These are phyloP conservation scores for Solanum appendiculatum DNA, from an alignment of 257 asterid genomes.

Conservation along the genomic window DNA sequence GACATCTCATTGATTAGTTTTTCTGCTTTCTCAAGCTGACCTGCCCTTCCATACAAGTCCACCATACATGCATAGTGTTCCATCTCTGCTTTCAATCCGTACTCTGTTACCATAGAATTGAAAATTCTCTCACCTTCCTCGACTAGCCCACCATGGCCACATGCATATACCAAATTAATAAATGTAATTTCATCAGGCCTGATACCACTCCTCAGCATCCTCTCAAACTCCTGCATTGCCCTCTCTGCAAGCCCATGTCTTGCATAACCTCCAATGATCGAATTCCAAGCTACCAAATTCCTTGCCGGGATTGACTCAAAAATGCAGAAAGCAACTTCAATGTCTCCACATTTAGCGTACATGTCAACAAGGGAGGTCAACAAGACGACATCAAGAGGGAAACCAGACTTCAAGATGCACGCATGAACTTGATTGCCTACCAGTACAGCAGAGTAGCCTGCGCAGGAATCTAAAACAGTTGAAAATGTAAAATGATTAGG, in stretches of 20 bases:
- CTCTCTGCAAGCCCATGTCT: slow-evolving; percentile 37
- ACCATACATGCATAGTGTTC: neutral
- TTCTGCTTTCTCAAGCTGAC: neutral
- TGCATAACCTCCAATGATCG: slow-evolving; percentile 45
- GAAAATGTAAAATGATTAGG: slow-evolving; percentile 34
- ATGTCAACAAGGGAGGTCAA: slow-evolving; percentile 60
- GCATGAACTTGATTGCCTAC: neutral
- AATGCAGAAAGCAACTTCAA: slow-evolving; percentile 8
- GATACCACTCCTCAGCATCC: slow-evolving; percentile 8
- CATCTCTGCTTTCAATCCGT: neutral
- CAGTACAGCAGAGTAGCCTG: neutral
- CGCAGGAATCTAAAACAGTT: neutral
- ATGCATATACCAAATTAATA: slow-evolving; percentile 52
- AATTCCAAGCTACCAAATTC: slow-evolving; percentile 62
- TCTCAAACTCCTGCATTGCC: slow-evolving; percentile 28
- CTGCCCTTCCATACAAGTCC: slow-evolving; percentile 2
- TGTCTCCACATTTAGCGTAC: slow-evolving; percentile 67
- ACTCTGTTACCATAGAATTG: neutral
- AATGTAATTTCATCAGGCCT: slow-evolving; percentile 54
- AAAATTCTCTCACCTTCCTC: neutral
- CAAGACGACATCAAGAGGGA: slow-evolving; percentile 48
- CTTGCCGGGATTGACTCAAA: neutral
- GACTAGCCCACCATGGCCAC: slow-evolving; percentile 51
- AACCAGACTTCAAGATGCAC: neutral
- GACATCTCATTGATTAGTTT: neutral